Conservation (phyloP, 768 basidiomycete genomes). For the Boletus speciosus region DNA sequence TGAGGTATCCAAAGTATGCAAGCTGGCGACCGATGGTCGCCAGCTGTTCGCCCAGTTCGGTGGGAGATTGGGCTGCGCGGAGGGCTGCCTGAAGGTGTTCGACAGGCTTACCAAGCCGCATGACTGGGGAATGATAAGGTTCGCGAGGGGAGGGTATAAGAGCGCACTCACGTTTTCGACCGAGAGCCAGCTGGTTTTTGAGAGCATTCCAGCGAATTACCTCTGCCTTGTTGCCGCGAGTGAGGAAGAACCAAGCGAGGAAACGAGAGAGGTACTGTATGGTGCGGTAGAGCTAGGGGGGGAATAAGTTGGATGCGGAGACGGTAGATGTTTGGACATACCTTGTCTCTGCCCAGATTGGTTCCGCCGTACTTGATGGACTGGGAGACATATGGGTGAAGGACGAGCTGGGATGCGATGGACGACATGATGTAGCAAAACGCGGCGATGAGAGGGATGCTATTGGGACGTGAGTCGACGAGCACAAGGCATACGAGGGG, state of each 20-base stretch:
- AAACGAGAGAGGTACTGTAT: slow-evolving; percentile 90
- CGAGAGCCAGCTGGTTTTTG: slow-evolving; percentile 80
- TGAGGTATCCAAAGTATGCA: slow-evolving; percentile 83
- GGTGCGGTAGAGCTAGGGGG: slow-evolving; percentile 73
- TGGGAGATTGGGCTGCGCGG: slow-evolving; percentile 55
- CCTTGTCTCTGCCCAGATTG: slow-evolving; percentile 91
- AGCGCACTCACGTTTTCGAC: slow-evolving; percentile 66
- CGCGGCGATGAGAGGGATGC: slow-evolving; percentile 12
- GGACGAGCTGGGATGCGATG: slow-evolving; percentile 71
- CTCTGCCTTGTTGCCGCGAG: slow-evolving; percentile 64
- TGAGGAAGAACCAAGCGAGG: slow-evolving; percentile 77
- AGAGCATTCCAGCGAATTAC: slow-evolving; percentile 79
- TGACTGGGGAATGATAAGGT: slow-evolving; percentile 47
- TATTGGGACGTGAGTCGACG: background rate
- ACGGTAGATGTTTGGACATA: slow-evolving; percentile 21
- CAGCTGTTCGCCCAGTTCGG: slow-evolving; percentile 65
- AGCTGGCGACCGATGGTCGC: slow-evolving; percentile 81
- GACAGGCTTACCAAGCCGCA: slow-evolving; percentile 90
- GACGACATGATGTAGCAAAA: slow-evolving; percentile 23
- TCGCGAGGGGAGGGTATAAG: background rate
- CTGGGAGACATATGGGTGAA: slow-evolving; percentile 80
- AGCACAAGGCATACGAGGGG: background rate
- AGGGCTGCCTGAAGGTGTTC: slow-evolving; percentile 92
- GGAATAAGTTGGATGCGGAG: background rate
- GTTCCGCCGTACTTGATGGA: slow-evolving; percentile 74